Conservation (phyloP, 495 filamentous ascomycete genomes). For the Xylaria acuta region DNA sequence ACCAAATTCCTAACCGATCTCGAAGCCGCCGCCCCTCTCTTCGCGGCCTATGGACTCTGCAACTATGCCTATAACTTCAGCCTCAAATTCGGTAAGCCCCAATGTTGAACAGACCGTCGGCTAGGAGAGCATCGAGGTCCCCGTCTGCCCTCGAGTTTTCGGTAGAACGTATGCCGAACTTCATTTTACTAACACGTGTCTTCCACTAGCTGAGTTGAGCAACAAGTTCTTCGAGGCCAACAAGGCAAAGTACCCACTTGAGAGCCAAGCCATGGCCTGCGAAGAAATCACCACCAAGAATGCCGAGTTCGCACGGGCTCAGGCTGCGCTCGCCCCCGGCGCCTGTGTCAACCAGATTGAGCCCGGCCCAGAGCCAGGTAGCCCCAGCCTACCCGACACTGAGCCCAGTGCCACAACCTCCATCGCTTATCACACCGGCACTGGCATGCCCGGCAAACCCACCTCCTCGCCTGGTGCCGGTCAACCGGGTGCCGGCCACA, state of each 20-base stretch:
- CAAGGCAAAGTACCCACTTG: slow-evolving; percentile 20
- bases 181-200: neutral
- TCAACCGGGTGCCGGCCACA: neutral
- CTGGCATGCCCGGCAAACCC: neutral
- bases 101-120: neutral
- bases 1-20: slow-evolving; percentile 9
- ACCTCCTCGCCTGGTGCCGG: neutral
- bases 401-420: slow-evolving; percentile 7
- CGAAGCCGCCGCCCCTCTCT: neutral
- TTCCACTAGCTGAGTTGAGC: slow-evolving; percentile 13
- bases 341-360: slow-evolving; percentile 13
- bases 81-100: slow-evolving; percentile 8
- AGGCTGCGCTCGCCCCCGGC: slow-evolving; percentile 13
- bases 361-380: neutral
- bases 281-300: slow-evolving; percentile 16
- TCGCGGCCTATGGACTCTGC: slow-evolving; percentile 20
- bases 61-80: neutral
- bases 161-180: neutral
- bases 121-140: too few species aligned
- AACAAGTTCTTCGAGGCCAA: slow-evolving; percentile 17
- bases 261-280: neutral
- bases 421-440: slow-evolving; percentile 4
- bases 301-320: neutral
- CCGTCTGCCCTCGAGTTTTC: neutral
- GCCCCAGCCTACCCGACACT: neutral